Base-by-base conservation (phyloP, 768 basidiomycete genomes). In the Lactifluus subvellereus region DNA sequence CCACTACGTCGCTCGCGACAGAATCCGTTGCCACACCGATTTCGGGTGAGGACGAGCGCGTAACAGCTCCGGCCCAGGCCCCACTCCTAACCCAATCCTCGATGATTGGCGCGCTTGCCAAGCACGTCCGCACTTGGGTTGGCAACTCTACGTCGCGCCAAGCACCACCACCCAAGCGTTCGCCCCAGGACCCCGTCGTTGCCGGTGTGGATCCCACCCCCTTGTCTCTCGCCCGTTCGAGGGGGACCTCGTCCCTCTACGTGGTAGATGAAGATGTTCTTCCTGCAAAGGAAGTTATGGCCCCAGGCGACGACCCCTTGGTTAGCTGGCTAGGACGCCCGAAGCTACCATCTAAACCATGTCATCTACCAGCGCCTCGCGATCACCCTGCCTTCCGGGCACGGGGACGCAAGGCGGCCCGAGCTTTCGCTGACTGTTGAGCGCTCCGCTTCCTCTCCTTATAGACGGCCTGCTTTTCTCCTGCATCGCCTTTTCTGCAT, bases 401-500 rank as follows among this genome's bases (percentile, higher is more conserved):
- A 43, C 78, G 80, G 58, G 80, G 80, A 10, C 77, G 81, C 59
- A 77, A 74, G 69, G 61, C 73, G 27, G 74, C 75, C n/a, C 76
- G 79, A 55, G 71, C 64, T 14, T 55, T 65, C 22, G 65, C 61
- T 3, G 54, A 71, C 60, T 69, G 70, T 27, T 73, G 72, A 71
- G 74, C 72, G 72, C 59, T 53, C 56, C 52, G 53, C 38, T 38
- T 52, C 38, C 49, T 50, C 53, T 16, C 42, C 52, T 58, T 33
- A 52, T 65, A 60, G 64, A 53, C 50, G 51, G 51, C 63, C 54
- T 54, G 48, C 55, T 62, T 61, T 47, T 48, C 61, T 54, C 47
- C 53, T 33, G 38, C 57, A 54, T 55, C 35, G 20, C 60, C 33
- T 57, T 45, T 30, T 37, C 54, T 30, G 45, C 62, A 54, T 16